Evolutionary conservation across 441 rosid genomes (phyloP), one percentile per base, ranked within the genome.

Genomic region (Populus hybrid): DNA sequence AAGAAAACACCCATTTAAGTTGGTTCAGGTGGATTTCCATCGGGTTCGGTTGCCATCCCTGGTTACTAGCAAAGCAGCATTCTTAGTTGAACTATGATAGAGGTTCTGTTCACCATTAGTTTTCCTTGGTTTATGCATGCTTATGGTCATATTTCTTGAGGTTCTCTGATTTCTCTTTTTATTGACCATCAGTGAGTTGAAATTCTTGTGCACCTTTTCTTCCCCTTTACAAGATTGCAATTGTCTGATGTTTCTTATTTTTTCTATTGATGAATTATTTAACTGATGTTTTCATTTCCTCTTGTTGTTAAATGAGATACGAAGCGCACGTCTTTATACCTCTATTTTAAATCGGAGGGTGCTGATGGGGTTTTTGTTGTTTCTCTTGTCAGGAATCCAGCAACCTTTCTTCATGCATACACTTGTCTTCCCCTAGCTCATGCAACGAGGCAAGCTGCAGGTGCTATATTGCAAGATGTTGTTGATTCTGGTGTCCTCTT

Each of bases 361-460:
- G 61, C 36, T 74, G 72, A 50, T 50, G 57, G 64, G 50, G 50
- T 23, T 50, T 79, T 50, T 24, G 38, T 82, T 46, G 26, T 74
- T 14, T 36, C 18, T 63, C 71, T 77, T 71, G 35, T 26, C 80
- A 94, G 99, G 97, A 94, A 92, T 72, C 96, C 96, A 11, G 97
- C 98, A 73, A 87, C 98, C n/a, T 96, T 96, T 90, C 95, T 96
- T 80, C 98, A 93, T 89, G 98, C 98, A 68, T 94, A 96, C 85
- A 90, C 99, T 71, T 96, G 99, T 85, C 98, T 96, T 88, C 98
- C 99, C 75, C 97, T 96, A 81, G 88, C 92, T 70, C 87, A 87
- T 84, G 91, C 90, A 57, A 88, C 95, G 84, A 92, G 99, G 81
- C 98, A 93, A 82, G 97, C 96, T 78, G 92, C 96, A 11, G 92